phyloP scores from a whole-genome alignment of 805 yeast genomes.

The Tetrapisispora iriomotensis region DNA sequence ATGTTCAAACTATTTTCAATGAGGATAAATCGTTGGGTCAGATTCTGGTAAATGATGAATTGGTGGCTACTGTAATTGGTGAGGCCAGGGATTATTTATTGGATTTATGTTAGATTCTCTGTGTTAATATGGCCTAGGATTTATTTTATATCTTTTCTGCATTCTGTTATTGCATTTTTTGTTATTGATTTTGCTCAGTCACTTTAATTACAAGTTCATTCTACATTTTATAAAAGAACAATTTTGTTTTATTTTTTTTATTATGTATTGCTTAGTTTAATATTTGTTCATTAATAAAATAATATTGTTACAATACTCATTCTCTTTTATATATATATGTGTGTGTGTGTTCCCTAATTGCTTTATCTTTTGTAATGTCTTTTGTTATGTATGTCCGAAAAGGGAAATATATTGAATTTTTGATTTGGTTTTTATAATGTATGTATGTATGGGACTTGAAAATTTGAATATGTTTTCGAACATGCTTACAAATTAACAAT shows the following conservation, averaged over 20 bases:
- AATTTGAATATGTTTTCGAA: neutral
- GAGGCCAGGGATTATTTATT: slow-evolving; percentile 29
- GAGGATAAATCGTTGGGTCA: slow-evolving; percentile 31
- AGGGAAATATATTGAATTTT: neutral
- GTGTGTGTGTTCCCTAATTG: neutral
- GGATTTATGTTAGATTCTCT: slow-evolving; percentile 10
- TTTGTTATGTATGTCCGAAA: neutral
- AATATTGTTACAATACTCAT: neutral
- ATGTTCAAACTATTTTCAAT: slow-evolving; percentile 29
- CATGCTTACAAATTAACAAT: no score
- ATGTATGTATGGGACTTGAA: neutral
- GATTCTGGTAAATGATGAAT: slow-evolving; percentile 28
- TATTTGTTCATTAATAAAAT: neutral
- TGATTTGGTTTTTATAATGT: neutral
- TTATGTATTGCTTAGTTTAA: no score
- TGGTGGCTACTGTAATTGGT: slow-evolving; percentile 33
- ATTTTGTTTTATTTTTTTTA: no score
- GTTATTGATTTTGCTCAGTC: neutral
- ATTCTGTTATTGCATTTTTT: neutral
- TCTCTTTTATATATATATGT: neutral
- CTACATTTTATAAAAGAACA: no score
- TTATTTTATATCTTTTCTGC: neutral
- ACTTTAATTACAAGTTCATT: no score
- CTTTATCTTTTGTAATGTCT: neutral
- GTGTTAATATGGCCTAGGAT: neutral